These are phyloP conservation scores for Papiliotrema nemorosa DNA, from an alignment of 1,284 basidiomycete species.

Conservation along the genomic window DNA sequence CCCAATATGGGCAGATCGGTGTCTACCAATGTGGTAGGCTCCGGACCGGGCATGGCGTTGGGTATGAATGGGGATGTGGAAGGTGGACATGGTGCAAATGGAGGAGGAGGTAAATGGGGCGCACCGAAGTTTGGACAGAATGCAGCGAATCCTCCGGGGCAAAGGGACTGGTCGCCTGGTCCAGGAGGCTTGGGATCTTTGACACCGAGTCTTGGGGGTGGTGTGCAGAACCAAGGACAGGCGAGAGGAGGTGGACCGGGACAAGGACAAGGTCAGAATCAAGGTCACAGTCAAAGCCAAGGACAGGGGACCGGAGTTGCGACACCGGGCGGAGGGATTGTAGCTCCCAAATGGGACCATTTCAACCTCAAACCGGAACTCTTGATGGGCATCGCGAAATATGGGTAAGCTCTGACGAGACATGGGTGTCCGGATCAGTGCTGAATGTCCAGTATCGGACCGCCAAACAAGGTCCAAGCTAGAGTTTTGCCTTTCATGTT, in stretches of 20 bases:
- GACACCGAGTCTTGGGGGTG: not conserved
- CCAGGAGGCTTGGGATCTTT: not conserved
- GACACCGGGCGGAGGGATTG: slow-evolving; percentile 69
- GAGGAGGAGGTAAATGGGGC: slow-evolving; percentile 16
- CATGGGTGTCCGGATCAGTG: not conserved
- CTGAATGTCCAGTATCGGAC: slow-evolving; percentile 67
- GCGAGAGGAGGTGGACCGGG: too few species aligned
- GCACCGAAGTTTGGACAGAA: not conserved
- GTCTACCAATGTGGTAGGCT: slow-evolving; percentile 1
- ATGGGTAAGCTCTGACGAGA: slow-evolving; percentile 64
- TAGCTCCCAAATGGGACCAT: slow-evolving; percentile 95
- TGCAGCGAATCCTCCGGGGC: not conserved
- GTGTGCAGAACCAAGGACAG: not conserved
- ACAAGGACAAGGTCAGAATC: too few species aligned
- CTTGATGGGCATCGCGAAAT: slow-evolving; percentile 82
- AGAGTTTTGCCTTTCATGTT: slow-evolving; percentile 92
- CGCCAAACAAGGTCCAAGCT: slow-evolving; percentile 98
- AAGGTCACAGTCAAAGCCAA: too few species aligned
- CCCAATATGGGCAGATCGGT: slow-evolving; percentile 21
- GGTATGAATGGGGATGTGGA: slow-evolving; percentile 11
- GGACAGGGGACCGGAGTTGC: slow-evolving; percentile 46
- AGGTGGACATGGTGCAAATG: not conserved
- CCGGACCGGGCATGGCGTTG: too few species aligned
- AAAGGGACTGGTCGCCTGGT: slow-evolving; percentile 5
- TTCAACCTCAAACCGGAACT: slow-evolving; percentile 80